phyloP scores from a whole-genome alignment of 176 grass and related monocot genomes.

The Tillandsia fasciculata region DNA sequence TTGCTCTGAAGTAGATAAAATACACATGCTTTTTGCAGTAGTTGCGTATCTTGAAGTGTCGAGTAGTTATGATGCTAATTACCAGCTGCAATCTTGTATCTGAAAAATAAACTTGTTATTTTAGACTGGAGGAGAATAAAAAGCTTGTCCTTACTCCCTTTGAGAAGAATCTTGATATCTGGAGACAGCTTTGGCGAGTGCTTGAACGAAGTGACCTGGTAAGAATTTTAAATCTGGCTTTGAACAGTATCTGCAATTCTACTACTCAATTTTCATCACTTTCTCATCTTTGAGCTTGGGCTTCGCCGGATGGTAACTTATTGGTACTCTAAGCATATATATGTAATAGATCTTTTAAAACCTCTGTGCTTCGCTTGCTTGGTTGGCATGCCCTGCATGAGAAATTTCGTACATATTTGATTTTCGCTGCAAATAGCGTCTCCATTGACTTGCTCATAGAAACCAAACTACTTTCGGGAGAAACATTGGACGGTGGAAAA shows the following conservation, averaged over 20 bases:
- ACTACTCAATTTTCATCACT: background rate
- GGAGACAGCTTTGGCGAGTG: slow-evolving; percentile 98
- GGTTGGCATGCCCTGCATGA: background rate
- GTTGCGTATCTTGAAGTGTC: background rate
- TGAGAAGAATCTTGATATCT: slow-evolving; percentile 95
- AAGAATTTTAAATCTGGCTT: background rate
- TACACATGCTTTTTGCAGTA: background rate
- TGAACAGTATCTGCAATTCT: background rate
- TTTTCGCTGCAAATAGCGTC: background rate
- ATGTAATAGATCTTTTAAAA: background rate
- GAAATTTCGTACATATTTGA: background rate
- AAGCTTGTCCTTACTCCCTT: slow-evolving; percentile 84
- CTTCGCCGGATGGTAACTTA: background rate
- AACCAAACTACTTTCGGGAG: background rate
- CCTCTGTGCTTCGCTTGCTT: background rate
- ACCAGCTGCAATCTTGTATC: background rate
- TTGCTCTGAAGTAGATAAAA: background rate
- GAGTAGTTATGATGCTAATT: background rate
- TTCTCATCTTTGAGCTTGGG: slow-evolving; percentile 3
- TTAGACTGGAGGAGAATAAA: slow-evolving; percentile 83
- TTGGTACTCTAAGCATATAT: no score
- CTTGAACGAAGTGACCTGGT: slow-evolving; percentile 92
- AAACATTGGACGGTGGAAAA: no score
- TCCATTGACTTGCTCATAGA: background rate
- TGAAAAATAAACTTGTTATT: background rate